phyloP scores from a whole-genome alignment of 495 filamentous ascomycete species.

The Xylaria grammica region DNA sequence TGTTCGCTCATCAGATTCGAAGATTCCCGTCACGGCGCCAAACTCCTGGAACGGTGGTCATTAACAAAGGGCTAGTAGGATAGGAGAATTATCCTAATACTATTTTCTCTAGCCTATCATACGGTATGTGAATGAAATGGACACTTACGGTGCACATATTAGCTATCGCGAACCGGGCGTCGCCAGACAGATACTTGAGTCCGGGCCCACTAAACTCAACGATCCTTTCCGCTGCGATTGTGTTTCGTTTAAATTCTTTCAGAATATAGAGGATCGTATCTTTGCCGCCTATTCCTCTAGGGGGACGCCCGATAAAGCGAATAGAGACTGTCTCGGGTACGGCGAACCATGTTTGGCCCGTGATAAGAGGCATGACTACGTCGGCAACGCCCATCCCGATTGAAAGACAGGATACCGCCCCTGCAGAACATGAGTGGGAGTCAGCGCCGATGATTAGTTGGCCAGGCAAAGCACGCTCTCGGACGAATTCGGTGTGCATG shows the following conservation, averaged over 20 bases:
- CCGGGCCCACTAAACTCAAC: constrained; percentile 54
- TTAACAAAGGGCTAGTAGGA: background rate
- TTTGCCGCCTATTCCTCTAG: constrained; percentile 51
- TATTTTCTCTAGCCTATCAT: background rate
- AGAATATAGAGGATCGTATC: constrained; percentile 55
- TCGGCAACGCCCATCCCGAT: constrained; percentile 55
- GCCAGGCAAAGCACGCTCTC: constrained; percentile 52
- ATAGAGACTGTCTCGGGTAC: constrained; percentile 51
- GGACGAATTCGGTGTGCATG: constrained; percentile 54
- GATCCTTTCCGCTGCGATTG: constrained; percentile 49
- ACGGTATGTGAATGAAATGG: background rate
- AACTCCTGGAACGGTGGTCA: constrained; percentile 42
- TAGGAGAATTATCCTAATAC: background rate
- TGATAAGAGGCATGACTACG: constrained; percentile 50
- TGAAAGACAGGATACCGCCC: constrained; percentile 45
- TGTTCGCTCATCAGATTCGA: constrained; percentile 46
- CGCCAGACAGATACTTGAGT: constrained; percentile 40
- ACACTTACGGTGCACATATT: constrained; percentile 53
- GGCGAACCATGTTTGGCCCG: constrained; percentile 54
- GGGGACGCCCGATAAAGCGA: constrained; percentile 39
- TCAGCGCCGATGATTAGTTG: constrained; percentile 53
- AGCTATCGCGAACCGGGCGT: constrained; percentile 54
- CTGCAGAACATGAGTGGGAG: constrained; percentile 55
- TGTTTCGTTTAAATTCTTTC: constrained; percentile 50
- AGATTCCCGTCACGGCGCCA: constrained; percentile 51